Conservation (phyloP, 2,329 filamentous ascomycete genomes). For the Aschersonia sp. region DNA sequence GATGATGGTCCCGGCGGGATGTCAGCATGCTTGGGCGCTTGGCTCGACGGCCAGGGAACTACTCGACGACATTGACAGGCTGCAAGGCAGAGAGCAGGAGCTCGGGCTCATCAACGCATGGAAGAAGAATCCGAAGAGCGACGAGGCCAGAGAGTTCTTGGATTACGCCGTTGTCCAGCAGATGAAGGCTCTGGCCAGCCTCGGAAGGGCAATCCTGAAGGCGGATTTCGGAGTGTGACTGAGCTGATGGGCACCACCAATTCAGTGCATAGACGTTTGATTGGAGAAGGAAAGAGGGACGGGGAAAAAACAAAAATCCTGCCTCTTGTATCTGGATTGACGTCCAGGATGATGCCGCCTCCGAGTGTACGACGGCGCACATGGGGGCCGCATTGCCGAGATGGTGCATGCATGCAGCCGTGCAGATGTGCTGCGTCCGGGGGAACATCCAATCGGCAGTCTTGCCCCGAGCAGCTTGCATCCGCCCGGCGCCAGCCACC, state of each 20-base stretch:
- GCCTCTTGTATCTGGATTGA: too few relatives aligned
- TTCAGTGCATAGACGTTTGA: too few relatives aligned
- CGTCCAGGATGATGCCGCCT: too few relatives aligned
- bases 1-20: slow-evolving; percentile 23
- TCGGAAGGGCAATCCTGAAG: slow-evolving; percentile 29
- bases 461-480: too few relatives aligned
- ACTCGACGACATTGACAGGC: slow-evolving; percentile 31
- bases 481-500: too few relatives aligned
- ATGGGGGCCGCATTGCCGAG: too few relatives aligned
- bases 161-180: slow-evolving; percentile 32
- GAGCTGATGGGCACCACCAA: background rate
- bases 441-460: too few relatives aligned
- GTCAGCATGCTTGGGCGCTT: slow-evolving; percentile 31
- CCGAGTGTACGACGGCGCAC: too few relatives aligned
- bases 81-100: slow-evolving; percentile 30
- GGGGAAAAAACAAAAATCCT: too few relatives aligned
- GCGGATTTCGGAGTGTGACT: slow-evolving; percentile 19
- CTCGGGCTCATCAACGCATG: slow-evolving; percentile 28
- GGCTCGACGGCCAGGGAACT: slow-evolving; percentile 27
- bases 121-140: slow-evolving; percentile 22
- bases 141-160: slow-evolving; percentile 30
- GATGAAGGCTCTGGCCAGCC: slow-evolving; percentile 27
- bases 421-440: too few relatives aligned
- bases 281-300: too few relatives aligned
- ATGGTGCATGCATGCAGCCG: too few relatives aligned